Conservation (phyloP, 1,284 basidiomycete species). For the Cryptococcus neoformans region DNA sequence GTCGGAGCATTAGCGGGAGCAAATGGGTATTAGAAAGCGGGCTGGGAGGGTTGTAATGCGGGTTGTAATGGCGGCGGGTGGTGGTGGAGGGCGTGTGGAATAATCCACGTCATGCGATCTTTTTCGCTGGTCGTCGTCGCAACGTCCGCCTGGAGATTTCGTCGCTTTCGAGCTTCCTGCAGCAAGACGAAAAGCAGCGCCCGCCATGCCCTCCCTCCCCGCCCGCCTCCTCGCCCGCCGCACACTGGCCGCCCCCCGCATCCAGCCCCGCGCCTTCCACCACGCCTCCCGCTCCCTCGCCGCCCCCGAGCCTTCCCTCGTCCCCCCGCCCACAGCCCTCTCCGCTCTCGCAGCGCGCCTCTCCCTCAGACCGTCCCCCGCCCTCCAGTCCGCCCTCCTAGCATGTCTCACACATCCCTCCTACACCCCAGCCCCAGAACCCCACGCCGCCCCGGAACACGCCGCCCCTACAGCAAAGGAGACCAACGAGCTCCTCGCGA, state of each 20-base stretch:
- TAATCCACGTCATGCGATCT: neutral
- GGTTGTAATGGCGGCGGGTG: neutral
- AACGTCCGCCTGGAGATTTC: neutral
- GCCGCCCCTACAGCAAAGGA: conserved; percentile 34
- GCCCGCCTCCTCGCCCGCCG: too few species aligned
- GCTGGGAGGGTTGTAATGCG: neutral
- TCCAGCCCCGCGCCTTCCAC: too few species aligned
- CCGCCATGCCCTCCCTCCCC: too few species aligned
- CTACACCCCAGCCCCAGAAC: conserved; percentile 45
- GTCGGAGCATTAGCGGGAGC: neutral
- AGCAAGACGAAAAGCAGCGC: too few species aligned
- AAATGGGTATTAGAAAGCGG: neutral
- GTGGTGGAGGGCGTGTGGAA: too few species aligned
- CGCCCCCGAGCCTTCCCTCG: too few species aligned
- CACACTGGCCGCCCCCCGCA: too few species aligned
- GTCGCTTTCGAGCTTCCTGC: neutral
- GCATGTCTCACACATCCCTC: conserved; percentile 56
- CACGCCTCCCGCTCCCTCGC: too few species aligned
- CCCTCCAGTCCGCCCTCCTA: too few species aligned
- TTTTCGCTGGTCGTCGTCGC: neutral
- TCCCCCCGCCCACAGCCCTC: conserved; percentile 27
- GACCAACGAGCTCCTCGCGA: conserved; percentile 75
- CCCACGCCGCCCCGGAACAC: neutral
- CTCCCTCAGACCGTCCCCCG: too few species aligned
- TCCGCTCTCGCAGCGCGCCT: conserved; percentile 42